Evolutionary conservation across 768 basidiomycete species (phyloP), one percentile per base, ranked within the genome.

Genomic region (Russula dissimulans): DNA sequence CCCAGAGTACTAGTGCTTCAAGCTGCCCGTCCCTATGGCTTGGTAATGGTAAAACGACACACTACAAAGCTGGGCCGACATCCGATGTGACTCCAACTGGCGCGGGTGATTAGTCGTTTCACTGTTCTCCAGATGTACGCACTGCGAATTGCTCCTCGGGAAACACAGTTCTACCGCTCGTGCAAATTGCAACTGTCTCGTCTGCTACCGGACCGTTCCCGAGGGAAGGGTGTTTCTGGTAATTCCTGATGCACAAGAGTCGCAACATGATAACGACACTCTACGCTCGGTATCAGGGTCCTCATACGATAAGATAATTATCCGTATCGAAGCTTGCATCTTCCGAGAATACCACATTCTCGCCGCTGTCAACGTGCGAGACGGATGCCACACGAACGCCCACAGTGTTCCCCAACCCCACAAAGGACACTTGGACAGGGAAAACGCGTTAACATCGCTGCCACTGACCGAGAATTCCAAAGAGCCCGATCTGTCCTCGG

Each of bases 391-490:
- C 81, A 32, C 77, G 79, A 42, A 97, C 78, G 22, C 93, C 91
- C 0, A 87, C 86, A 62, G 95, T 72, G 67, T 87, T 90, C 8
- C 90, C 89, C 65, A 87, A 80, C 0, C 84, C 87, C 52, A 87
- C 83, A 68, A 98, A 97, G 1, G 78, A 73, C 1, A 95, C 86
- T 39, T 79, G 78, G 51, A 99, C 91, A 3, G 95, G 95, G 90
- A 97, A 99, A 97, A 95, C 10, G 81, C 81, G 4, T 82, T 84
- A 0, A 78, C 73, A 64, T 95, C 93, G 63, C 92, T 89, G 4
- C 91, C 93, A 8, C 84, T 84, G 51, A 93, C 84, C 44, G 80
- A 87, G 74, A 98, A 97, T 67, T 97, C 91, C 66, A 98, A 77
- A n/a, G 84, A 89, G 9, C 95, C 95, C 1, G 85, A 86, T 38